Evolutionary conservation across 345 rosid genomes (phyloP).

Genomic region (Brassica rapa): DNA sequence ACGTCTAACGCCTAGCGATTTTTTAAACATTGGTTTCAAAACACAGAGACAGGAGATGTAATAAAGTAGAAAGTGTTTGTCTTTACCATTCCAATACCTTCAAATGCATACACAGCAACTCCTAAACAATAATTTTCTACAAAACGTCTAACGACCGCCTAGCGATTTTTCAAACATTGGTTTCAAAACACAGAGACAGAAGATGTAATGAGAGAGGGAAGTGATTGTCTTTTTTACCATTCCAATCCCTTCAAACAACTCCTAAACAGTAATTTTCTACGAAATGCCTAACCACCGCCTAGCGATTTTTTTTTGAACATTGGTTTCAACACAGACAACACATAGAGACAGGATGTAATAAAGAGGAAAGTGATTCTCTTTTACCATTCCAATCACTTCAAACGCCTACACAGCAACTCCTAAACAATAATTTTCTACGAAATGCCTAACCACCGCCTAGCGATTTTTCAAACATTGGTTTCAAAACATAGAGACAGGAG

Average conservation of each 20-base stretch:
- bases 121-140: slow-evolving; percentile 27
- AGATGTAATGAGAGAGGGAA: not conserved
- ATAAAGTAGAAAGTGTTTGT: not conserved
- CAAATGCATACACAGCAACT: slow-evolving; percentile 73
- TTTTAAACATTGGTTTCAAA: too few species aligned
- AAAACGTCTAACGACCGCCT: too few species aligned
- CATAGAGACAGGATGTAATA: not conserved
- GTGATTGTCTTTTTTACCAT: slow-evolving; percentile 41
- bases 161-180: too few species aligned
- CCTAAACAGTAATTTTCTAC: slow-evolving; percentile 29
- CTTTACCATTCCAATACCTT: slow-evolving; percentile 68
- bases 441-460: too few species aligned
- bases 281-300: too few species aligned
- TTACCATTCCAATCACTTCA: slow-evolving; percentile 74
- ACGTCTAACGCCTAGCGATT: too few species aligned
- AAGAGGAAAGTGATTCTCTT: not conserved
- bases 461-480: too few species aligned
- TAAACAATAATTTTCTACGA: too few species aligned
- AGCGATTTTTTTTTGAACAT: too few species aligned
- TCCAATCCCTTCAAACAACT: slow-evolving; percentile 75
- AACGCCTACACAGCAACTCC: slow-evolving; percentile 78
- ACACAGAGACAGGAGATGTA: not conserved
- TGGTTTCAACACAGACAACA: too few species aligned
- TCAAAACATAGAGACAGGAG: not conserved
- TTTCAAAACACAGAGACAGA: too few species aligned